Base-by-base conservation (phyloP, 768 basidiomycete species). In the Collybiopsis luxurians region DNA sequence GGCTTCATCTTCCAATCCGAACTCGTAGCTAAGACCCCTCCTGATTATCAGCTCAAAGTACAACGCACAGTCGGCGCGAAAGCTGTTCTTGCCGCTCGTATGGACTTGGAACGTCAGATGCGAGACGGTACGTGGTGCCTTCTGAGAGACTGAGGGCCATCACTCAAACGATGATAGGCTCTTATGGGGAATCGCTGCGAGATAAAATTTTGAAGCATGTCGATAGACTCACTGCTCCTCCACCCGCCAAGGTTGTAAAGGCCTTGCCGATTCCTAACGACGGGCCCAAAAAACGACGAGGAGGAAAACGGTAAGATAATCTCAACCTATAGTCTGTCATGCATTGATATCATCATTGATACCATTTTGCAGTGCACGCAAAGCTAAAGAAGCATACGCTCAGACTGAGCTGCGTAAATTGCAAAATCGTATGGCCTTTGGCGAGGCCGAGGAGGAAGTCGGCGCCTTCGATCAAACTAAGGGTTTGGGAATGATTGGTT, bases 391-490 rank as follows among this genome's bases (percentile, higher is more conserved):
- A 72, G 95, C 94, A 1, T 95, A 95, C 66, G 95, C 94, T 4
- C 91, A 94, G 72, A 98, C 97, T 1, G 97, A 99, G 69, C 77
- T 99, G 44, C 87, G 95, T 60, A 98, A 98, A 73, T 78, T 97
- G 60, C 96, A 98, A 74, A 99, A 99, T 70, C 85, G 97, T 46
- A 90, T 98, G 90, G 85, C 79, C 55, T 98, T 99, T 64, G 97
- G 96, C 40, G 88, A 96, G 71, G 89, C 88, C 1, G 97, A 98
- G 67, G 89, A 95, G 66, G 97, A 99, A 70, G 90, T 95, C 43
- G 96, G 95, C 17, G 92, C 95, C 30, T 95, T 93, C 63, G 97
- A 97, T 74, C 87, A 98, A 75, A 95, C 95, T n/a, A 92, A 93
- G 76, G 97, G 97, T 4, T 71, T 98, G 68, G 97, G 97, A 59